Evolutionary conservation across 2,329 filamentous ascomycete genomes (phyloP).

Genomic region (Colletotrichum cordylinicola): DNA sequence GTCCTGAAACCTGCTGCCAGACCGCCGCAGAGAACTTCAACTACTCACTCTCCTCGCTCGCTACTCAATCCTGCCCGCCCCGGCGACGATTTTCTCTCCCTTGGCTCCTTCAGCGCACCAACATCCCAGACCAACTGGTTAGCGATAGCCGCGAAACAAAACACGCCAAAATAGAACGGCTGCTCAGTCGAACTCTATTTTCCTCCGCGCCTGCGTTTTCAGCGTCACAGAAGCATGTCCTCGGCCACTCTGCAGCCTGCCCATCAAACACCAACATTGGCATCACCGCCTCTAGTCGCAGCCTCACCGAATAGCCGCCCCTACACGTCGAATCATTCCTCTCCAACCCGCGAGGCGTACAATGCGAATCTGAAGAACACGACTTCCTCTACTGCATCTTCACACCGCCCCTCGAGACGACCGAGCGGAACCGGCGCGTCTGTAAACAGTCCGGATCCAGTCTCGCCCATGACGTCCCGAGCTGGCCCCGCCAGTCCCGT

Average conservation of each 20-base stretch:
- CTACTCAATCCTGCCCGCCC: constrained; percentile 5
- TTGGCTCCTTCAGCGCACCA: constrained; percentile 13
- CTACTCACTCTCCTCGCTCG: not conserved
- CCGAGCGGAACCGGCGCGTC: constrained; percentile 54
- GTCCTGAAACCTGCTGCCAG: constrained; percentile 18
- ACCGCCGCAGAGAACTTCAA: not conserved
- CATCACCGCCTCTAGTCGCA: constrained; percentile 50
- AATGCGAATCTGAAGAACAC: constrained; percentile 56
- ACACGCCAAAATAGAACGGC: constrained; percentile 15
- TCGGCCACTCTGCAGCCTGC: constrained; percentile 67
- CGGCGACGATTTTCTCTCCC: constrained; percentile 9
- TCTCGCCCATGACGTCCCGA: constrained; percentile 54
- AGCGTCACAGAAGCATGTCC: constrained; percentile 58
- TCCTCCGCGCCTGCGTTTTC: not conserved
- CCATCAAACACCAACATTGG: constrained; percentile 55
- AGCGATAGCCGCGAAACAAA: constrained; percentile 15
- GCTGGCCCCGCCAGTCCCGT: constrained; percentile 49
- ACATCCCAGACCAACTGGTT: constrained; percentile 7
- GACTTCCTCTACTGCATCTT: constrained; percentile 54
- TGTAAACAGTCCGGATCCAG: constrained; percentile 37
- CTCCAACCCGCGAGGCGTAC: constrained; percentile 61
- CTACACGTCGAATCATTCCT: constrained; percentile 57
- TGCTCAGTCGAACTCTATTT: constrained; percentile 8
- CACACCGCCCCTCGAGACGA: constrained; percentile 59
- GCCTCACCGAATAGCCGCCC: constrained; percentile 54